A percentile compares a stretch with the other conserved stretches of the same genome.
Conservation (phyloP, 208 protist species). For the Crithidia acanthocephali region DNA sequence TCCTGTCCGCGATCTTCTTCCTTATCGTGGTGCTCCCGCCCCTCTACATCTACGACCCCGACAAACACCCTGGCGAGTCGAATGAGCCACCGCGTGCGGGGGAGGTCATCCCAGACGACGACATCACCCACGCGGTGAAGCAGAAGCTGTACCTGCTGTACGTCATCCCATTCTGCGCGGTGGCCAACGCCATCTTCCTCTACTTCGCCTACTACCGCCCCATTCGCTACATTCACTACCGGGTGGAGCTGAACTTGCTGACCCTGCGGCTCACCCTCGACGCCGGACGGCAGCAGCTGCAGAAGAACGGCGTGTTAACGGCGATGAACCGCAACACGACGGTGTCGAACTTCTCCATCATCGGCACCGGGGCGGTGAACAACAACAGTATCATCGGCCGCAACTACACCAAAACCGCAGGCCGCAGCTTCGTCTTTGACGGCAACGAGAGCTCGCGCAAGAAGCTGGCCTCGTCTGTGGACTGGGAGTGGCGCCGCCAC, state of each 20-base stretch:
- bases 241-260: conserved; percentile 65
- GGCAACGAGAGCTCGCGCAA: conserved; percentile 3
- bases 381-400: neutral
- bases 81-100: conserved; percentile 44
- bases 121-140: conserved; percentile 48
- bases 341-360: conserved; percentile 11
- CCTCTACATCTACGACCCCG: conserved; percentile 67
- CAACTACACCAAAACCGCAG: neutral
- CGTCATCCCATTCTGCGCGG: conserved; percentile 53
- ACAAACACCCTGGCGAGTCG: conserved; percentile 35
- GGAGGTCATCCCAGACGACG: conserved; percentile 39
- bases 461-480: conserved; percentile 20
- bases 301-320: conserved; percentile 32
- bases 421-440: conserved; percentile 6
- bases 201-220: conserved; percentile 85
- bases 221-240: conserved; percentile 66
- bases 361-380: neutral
- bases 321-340: conserved; percentile 13
- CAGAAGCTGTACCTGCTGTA: conserved; percentile 85
- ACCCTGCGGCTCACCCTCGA: conserved; percentile 38
- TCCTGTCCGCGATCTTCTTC: conserved; percentile 60
- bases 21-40: conserved; percentile 59
- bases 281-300: conserved; percentile 38
- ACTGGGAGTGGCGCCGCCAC: conserved; percentile 40
- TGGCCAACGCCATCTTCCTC: conserved; percentile 53